Conservation (phyloP, 768 basidiomycete species). For the Panaeolus papilionaceus region DNA sequence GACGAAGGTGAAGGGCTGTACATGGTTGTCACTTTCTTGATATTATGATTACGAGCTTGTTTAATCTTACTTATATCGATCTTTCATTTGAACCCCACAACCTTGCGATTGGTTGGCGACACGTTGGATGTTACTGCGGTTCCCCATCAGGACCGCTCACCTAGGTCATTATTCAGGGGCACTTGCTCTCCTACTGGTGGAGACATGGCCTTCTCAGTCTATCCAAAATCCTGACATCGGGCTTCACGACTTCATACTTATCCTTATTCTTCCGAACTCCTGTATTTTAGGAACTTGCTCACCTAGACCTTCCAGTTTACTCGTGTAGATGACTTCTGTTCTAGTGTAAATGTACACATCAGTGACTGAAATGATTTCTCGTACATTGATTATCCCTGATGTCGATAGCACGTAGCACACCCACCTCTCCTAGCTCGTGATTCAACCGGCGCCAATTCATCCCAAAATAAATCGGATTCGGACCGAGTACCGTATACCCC, state of each 20-base stretch:
- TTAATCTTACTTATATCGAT: conserved; percentile 13
- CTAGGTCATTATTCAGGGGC: not conserved
- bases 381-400: not conserved
- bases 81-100: conserved; percentile 18
- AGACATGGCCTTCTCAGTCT: not conserved
- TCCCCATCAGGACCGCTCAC: not conserved
- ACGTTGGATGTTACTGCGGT: not conserved
- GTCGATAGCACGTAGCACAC: not conserved
- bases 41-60: conserved; percentile 21
- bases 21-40: conserved; percentile 27
- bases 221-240: not conserved
- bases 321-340: not conserved
- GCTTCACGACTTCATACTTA: not conserved
- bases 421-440: not conserved
- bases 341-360: not conserved
- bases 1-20: conserved; percentile 38
- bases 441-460: conserved; percentile 12
- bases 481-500: conserved; percentile 4
- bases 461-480: not conserved
- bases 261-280: not conserved
- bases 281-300: not conserved
- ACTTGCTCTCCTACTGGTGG: not conserved
- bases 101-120: conserved; percentile 15
- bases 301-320: not conserved
- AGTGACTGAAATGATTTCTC: not conserved